Evolutionary conservation across 805 yeast species (phyloP), one percentile per base, ranked within the genome.

Genomic region (Candida insectalens): DNA sequence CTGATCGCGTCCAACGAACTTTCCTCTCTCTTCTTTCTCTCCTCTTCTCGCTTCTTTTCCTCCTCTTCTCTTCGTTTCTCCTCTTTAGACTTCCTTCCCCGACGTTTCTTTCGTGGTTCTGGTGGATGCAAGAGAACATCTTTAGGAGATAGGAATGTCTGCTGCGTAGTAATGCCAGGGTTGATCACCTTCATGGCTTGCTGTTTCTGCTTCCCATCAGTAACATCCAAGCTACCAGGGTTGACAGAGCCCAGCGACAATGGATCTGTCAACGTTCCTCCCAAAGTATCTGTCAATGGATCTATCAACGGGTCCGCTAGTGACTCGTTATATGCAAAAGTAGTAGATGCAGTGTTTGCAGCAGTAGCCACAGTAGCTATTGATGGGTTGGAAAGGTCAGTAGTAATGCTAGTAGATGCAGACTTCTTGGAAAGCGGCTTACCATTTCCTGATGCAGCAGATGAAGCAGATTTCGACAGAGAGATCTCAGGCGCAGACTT

Each of bases 371-470:
- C 23, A 12, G 36, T 51, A 57, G 15, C 57, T n/a, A n/a, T n/a
- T n/a, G n/a, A n/a, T n/a, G n/a, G n/a, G n/a, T n/a, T n/a, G n/a
- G n/a, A 51, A 16, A 57, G 39, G 33, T 51, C 53, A 19, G 50
- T 45, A 6, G 62, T 60, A 40, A 57, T 60, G 26, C 48, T 51
- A 4, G 57, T 49, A 32, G 55, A 36, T 17, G 38, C 47, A 26
- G 29, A 36, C 12, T 36, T 19, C 28, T 35, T 21, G 13, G 22
- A 38, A 26, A 29, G 16, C n/a, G 19, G 13, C 14, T 9, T 9
- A 19, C 19, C 29, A 12, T 14, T 29, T 14, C 6, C 19, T 4
- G 31, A 23, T 7, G 17, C n/a, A 10, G n/a, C 27, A 19, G 19
- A n/a, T 21, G 6, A 12, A 19, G 14, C 20, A 14, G 33, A 8